Base-by-base conservation (phyloP, 139 green algal species). In the Tetraselmis chui region DNA sequence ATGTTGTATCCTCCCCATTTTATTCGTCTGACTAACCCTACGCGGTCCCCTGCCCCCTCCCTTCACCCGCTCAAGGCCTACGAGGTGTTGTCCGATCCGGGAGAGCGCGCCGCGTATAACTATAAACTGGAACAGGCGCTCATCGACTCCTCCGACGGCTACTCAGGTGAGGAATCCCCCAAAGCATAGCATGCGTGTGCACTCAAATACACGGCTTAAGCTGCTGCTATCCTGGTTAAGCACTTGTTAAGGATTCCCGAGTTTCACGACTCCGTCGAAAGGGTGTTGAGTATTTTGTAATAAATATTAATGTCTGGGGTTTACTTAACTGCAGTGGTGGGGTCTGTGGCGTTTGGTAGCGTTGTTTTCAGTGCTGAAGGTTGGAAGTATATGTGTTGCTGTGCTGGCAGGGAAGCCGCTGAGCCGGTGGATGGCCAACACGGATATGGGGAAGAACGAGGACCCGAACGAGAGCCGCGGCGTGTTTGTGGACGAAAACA, bases 401-500 rank as follows among this genome's bases (percentile, higher is more conserved):
- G 30, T 75, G 78, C 5, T 30, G 84, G 84, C 90, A 92, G 90
- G 91, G 1, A 74, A 95, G 85, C 90, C 90, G 1, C 85, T 97
- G 28, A 93, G 86, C 80, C 93, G 93, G 79, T 97, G 93, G 93
- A 88, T 94, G 78, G 91, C 89, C 0, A 29, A 24, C 22, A 67
- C 45, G 18, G 45, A 67, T 25, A 91, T 93, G 87, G 89, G 92
- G 18, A 96, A 94, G 85, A 86, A 92, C 74, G 59, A 77, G 28
- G 83, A 95, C 81, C 86, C 90, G 0, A 30, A 84, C 18, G 94
- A 97, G 86, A 87, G 24, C 24, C 82, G 93, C 0, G 93, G 83
- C 0, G 91, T 97, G 11, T 97, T 97, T 89, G 94, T 97, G 85
- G 94, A 96, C 81, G 93, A 97, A 83, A 84, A 89, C 31, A 83